A percentile compares a stretch with the other conserved stretches of the same genome.
Conservation (phyloP, 106 monocot species). For the Apostasia ramifera region DNA sequence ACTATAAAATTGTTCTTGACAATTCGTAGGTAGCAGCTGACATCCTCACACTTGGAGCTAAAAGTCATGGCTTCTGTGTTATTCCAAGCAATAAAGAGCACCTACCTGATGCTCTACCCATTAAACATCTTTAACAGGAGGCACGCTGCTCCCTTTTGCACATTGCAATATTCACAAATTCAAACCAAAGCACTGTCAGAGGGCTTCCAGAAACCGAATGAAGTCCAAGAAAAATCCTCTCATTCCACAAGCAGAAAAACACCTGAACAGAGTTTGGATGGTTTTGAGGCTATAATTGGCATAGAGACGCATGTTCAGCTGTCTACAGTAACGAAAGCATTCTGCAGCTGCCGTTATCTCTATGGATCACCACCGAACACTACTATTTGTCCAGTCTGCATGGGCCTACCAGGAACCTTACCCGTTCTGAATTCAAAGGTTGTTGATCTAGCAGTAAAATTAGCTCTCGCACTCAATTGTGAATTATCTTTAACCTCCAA, state of each 20-base stretch:
- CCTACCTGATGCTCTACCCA: conserved; percentile 4
- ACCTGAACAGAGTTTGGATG: conserved; percentile 4
- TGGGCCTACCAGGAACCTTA: conserved; percentile 87
- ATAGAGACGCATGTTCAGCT: conserved; percentile 98
- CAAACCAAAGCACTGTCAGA: conserved; percentile 2
- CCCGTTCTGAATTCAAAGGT: conserved; percentile 78
- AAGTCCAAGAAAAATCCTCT: conserved; percentile 4
- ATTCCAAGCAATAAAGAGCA: conserved; percentile 11
- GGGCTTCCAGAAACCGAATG: conserved; percentile 3
- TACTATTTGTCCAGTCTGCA: conserved; percentile 83
- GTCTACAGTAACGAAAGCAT: conserved; percentile 78
- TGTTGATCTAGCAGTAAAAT: conserved; percentile 68
- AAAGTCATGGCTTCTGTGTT: conserved; percentile 3
- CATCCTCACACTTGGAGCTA: neutral
- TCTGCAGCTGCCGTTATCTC: conserved; percentile 74
- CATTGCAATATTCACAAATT: conserved; percentile 11
- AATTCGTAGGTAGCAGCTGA: neutral
- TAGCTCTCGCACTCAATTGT: conserved; percentile 88
- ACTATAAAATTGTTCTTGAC: too few relatives aligned
- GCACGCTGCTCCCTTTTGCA: conserved; percentile 8
- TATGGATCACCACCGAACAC: conserved; percentile 80
- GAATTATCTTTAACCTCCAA: conserved; percentile 57
- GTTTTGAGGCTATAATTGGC: conserved; percentile 71
- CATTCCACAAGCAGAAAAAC: conserved; percentile 6
- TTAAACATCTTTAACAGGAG: conserved; percentile 10